Percentiles rank a stretch among this genome's conserved stretches.
Conservation (phyloP, 352 stramenopile species). For the Globisporangium megalacanthum region DNA sequence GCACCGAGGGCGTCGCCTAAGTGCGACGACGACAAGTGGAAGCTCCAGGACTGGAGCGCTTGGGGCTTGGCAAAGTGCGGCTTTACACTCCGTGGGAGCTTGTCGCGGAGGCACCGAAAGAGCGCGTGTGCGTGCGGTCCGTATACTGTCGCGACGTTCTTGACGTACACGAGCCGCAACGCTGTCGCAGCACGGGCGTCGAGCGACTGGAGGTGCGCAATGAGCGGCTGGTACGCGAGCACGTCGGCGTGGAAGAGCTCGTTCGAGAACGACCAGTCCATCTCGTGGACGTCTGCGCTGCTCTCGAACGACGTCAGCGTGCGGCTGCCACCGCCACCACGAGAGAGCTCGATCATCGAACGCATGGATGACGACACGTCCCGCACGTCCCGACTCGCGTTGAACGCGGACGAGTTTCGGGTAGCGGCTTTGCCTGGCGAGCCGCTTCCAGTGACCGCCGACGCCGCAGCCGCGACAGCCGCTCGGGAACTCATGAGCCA, state of each 20-base stretch:
- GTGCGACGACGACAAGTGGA: conserved; percentile 56
- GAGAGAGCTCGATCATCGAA: conserved; percentile 20
- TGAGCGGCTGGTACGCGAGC: conserved; percentile 38
- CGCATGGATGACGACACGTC: conserved; percentile 22
- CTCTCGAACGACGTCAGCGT: conserved; percentile 33
- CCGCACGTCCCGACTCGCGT: conserved; percentile 16
- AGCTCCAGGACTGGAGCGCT: conserved; percentile 58
- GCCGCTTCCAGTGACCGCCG: neutral
- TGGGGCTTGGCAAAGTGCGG: conserved; percentile 51
- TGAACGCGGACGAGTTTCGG: neutral
- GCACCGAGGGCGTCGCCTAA: conserved; percentile 45
- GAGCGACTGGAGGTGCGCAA: conserved; percentile 35
- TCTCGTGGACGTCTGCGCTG: conserved; percentile 26
- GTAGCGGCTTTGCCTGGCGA: conserved; percentile 7
- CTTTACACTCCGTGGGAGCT: conserved; percentile 42
- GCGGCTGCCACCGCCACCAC: conserved; percentile 17
- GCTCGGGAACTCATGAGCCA: conserved; percentile 22
- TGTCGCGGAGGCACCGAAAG: conserved; percentile 56
- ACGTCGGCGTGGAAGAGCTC: conserved; percentile 46
- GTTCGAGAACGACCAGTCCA: conserved; percentile 66
- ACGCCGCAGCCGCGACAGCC: conserved; percentile 1
- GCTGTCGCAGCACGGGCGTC: conserved; percentile 24
- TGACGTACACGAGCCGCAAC: conserved; percentile 48
- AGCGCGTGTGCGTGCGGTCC: conserved; percentile 45
- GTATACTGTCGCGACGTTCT: conserved; percentile 47